Evolutionary conservation across 345 rosid species (phyloP).

Genomic region (Gossypium sturtianum): DNA sequence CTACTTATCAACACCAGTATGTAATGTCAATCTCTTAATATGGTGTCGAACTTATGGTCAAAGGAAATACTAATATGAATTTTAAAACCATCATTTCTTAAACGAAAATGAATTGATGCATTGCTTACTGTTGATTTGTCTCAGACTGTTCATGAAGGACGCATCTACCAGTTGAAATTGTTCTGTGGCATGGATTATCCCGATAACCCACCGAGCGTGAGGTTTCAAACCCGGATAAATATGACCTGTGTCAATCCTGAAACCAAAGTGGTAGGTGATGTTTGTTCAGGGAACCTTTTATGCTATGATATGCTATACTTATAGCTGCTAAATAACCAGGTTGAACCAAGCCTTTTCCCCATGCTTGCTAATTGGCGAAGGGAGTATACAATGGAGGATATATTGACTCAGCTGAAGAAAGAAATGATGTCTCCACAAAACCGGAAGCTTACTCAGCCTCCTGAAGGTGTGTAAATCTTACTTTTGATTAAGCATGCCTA

Average conservation of each 20-base stretch:
- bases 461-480: constrained; percentile 48
- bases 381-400: constrained; percentile 67
- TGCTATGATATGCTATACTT: constrained; percentile 4
- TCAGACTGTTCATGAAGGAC: constrained; percentile 81
- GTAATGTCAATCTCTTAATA: too few species aligned
- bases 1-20: too few species aligned
- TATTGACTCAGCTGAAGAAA: constrained; percentile 66
- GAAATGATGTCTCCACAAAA: constrained; percentile 76
- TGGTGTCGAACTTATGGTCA: too few species aligned
- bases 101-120: neutral
- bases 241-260: constrained; percentile 72
- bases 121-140: constrained; percentile 11
- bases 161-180: constrained; percentile 75
- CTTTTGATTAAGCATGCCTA: too few species aligned
- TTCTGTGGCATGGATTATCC: constrained; percentile 71
- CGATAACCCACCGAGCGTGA: constrained; percentile 61
- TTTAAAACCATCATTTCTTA: too few species aligned
- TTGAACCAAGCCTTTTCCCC: constrained; percentile 59
- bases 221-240: constrained; percentile 65
- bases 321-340: constrained; percentile 31
- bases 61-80: too few species aligned
- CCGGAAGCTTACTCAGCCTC: constrained; percentile 71
- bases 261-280: constrained; percentile 52
- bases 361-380: constrained; percentile 75
- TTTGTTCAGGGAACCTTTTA: neutral